These are phyloP conservation scores for Litsea cubeba DNA, from an alignment of 164 flowering plant genomes.

Conservation along the genomic window DNA sequence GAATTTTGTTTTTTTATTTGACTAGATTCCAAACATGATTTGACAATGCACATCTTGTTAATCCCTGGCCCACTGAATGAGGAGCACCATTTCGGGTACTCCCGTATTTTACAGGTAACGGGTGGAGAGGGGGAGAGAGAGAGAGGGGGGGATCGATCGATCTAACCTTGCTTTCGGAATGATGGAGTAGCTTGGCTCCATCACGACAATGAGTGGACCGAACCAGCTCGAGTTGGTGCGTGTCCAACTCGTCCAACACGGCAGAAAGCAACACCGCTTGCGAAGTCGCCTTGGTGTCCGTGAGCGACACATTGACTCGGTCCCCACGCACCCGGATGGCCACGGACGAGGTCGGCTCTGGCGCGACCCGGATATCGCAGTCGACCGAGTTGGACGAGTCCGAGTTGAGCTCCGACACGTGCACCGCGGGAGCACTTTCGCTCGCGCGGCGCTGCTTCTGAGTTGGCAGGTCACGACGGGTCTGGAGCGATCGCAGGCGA, in stretches of 20 bases:
- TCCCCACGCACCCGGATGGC: constrained; percentile 24
- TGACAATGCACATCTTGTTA: no score
- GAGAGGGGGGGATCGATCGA: no score
- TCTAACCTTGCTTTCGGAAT: constrained; percentile 27
- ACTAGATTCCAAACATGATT: no score
- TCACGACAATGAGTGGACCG: constrained; percentile 26
- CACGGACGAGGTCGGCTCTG: constrained; percentile 16
- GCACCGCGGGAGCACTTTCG: not conserved
- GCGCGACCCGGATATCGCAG: constrained; percentile 21
- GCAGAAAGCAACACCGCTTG: constrained; percentile 16
- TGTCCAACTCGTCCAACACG: constrained; percentile 22
- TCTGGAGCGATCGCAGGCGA: constrained; percentile 26
- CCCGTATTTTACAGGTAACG: no score
- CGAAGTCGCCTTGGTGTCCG: constrained; percentile 13
- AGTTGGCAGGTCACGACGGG: not conserved
- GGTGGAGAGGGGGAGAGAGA: no score
- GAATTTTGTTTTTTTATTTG: no score
- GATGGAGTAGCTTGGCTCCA: constrained; percentile 23
- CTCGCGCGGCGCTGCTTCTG: not conserved
- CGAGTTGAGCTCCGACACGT: not conserved
- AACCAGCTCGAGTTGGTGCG: constrained; percentile 18
- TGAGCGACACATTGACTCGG: constrained; percentile 21
- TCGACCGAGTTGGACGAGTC: not conserved
- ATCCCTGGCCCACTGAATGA: no score
- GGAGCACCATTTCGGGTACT: no score